Percentiles rank a stretch among this genome's conserved stretches.
These are phyloP conservation scores for Penicillium sp. DNA, from an alignment of 2,329 filamentous ascomycete species.

Conservation along the genomic window DNA sequence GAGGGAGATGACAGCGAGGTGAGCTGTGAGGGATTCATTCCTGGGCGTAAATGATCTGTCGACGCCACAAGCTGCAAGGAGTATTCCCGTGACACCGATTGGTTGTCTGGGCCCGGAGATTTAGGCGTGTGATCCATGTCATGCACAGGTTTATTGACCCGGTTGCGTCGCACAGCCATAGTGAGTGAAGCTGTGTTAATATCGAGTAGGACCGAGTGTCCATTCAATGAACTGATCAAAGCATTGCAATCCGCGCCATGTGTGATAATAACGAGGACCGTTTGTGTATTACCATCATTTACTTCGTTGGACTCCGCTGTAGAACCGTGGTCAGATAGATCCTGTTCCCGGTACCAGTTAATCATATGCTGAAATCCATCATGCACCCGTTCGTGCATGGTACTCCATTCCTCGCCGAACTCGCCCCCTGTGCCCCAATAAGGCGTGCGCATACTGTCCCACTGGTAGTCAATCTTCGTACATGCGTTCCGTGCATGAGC, in stretches of 20 bases:
- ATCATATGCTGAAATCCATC: constrained; percentile 75
- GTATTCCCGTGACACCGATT: constrained; percentile 53
- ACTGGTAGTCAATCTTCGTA: constrained; percentile 84
- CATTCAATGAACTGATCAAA: constrained; percentile 84
- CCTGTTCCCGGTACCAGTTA: constrained; percentile 70
- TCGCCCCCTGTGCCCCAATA: constrained; percentile 86
- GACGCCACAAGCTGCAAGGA: constrained; percentile 61
- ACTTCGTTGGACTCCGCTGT: constrained; percentile 6
- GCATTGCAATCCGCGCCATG: constrained; percentile 97
- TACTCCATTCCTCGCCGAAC: constrained; percentile 90
- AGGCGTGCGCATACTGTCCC: constrained; percentile 83
- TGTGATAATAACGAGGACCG: constrained; percentile 83
- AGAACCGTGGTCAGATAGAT: constrained; percentile 13
- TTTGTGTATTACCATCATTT: constrained; percentile 65
- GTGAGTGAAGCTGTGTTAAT: constrained; percentile 88
- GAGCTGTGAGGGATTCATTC: constrained; percentile 37
- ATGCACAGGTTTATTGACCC: constrained; percentile 15
- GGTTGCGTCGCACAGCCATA: constrained; percentile 68
- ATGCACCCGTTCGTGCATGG: constrained; percentile 89
- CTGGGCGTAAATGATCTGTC: constrained; percentile 59
- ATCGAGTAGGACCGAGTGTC: constrained; percentile 86
- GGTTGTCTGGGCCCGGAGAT: constrained; percentile 18
- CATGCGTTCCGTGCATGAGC: constrained; percentile 87
- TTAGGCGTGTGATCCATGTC: constrained; percentile 9
- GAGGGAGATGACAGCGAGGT: constrained; percentile 26